phyloP scores from a whole-genome alignment of 78 protist species.

The Creolimax fragrantissima region DNA sequence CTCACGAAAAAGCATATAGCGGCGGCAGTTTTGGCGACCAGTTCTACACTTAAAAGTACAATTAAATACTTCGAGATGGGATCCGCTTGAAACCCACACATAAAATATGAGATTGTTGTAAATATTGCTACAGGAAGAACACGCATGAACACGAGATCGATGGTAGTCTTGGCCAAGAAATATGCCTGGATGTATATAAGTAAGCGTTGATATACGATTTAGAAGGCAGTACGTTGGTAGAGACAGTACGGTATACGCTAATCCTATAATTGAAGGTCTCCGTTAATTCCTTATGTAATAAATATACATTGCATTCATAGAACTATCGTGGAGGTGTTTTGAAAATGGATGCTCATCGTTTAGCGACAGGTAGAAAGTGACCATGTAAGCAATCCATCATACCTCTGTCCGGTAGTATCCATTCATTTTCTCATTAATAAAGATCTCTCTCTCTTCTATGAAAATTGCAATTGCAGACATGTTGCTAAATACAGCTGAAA shows the following conservation, averaged over 20 bases:
- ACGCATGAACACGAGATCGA: not conserved
- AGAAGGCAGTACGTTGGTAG: too few relatives aligned
- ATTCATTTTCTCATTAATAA: not conserved
- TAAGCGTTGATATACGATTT: too few relatives aligned
- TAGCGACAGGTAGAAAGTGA: too few relatives aligned
- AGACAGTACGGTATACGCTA: too few relatives aligned
- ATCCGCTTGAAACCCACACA: not conserved
- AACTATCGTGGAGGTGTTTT: too few relatives aligned
- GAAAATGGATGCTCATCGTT: too few relatives aligned
- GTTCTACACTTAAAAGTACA: not conserved
- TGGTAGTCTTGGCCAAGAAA: not conserved
- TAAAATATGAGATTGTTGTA: not conserved
- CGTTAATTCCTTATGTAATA: too few relatives aligned
- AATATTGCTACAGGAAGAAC: not conserved
- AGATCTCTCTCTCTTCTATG: not conserved
- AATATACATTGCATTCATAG: too few relatives aligned
- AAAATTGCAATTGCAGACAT: not conserved
- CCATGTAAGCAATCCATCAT: too few relatives aligned
- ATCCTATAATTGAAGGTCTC: too few relatives aligned
- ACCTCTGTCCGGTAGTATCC: not conserved
- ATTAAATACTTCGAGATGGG: not conserved
- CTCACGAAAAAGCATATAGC: not conserved
- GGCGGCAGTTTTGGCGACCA: not conserved
- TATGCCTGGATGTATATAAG: too few relatives aligned
- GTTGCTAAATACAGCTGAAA: not conserved